A percentile compares a stretch with the other conserved stretches of the same genome.
Conservation (phyloP, 352 stramenopile species). For the Thraustochytrium sp. region DNA sequence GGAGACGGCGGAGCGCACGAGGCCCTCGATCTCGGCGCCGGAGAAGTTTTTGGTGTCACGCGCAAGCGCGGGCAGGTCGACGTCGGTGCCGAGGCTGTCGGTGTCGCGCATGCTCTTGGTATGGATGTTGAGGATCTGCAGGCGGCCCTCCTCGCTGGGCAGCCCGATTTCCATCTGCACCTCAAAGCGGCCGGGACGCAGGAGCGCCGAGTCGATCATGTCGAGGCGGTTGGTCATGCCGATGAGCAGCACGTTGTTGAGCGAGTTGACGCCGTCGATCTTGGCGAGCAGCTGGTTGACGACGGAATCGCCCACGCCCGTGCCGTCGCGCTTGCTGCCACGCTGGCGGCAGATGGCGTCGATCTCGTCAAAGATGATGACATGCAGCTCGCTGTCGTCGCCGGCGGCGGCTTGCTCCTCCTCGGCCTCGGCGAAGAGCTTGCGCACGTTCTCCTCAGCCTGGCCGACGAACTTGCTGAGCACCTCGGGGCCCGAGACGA, state of each 20-base stretch:
- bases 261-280: constrained; percentile 97
- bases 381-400: constrained; percentile 95
- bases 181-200: constrained; percentile 96
- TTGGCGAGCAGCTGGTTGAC: constrained; percentile 99
- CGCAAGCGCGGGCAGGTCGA: constrained; percentile 66
- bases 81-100: background rate
- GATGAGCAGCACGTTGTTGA: constrained; percentile 99
- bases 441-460: constrained; percentile 96
- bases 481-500: constrained; percentile 98
- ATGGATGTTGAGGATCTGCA: constrained; percentile 95
- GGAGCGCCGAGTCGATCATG: constrained; percentile 82
- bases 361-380: constrained; percentile 99
- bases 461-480: constrained; percentile 98
- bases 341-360: constrained; percentile 98
- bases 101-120: constrained; percentile 57
- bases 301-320: constrained; percentile 91
- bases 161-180: constrained; percentile 99
- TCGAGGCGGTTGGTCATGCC: constrained; percentile 99
- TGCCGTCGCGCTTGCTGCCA: constrained; percentile 80
- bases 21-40: constrained; percentile 94
- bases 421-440: constrained; percentile 92
- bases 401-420: constrained; percentile 69
- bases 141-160: constrained; percentile 84
- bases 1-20: constrained; percentile 86
- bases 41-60: constrained; percentile 98